Percentiles rank a stretch among this genome's conserved stretches.
phyloP scores from a whole-genome alignment of 2,329 filamentous ascomycete species.

The Hymenotorrendiella dingleyae region DNA sequence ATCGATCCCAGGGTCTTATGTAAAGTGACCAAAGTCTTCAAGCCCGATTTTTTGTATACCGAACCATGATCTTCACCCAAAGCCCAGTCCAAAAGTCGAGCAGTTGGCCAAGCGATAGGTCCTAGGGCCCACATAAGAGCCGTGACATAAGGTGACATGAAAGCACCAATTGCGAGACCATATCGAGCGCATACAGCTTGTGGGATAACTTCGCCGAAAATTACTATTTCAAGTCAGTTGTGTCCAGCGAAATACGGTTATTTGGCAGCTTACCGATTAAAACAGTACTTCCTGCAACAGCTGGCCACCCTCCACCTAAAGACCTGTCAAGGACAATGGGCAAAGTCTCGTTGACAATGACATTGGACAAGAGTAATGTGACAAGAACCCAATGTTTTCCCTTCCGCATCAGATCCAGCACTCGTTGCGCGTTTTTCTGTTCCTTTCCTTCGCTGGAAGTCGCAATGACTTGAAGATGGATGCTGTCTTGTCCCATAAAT shows the following conservation, averaged over 20 bases:
- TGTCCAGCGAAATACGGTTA: not conserved
- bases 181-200: constrained; percentile 96
- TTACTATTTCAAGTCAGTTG: constrained; percentile 54
- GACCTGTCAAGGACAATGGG: constrained; percentile 93
- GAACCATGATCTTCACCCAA: constrained; percentile 94
- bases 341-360: constrained; percentile 95
- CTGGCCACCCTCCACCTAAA: constrained; percentile 88
- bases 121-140: constrained; percentile 87
- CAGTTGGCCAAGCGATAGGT: constrained; percentile 88
- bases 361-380: constrained; percentile 87
- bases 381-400: constrained; percentile 99
- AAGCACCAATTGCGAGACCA: constrained; percentile 88
- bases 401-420: constrained; percentile 71
- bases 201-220: constrained; percentile 94
- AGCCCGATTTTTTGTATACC: constrained; percentile 93
- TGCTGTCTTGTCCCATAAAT: constrained; percentile 67
- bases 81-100: constrained; percentile 88
- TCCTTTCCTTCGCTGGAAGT: constrained; percentile 81
- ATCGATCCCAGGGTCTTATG: constrained; percentile 87
- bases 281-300: constrained; percentile 86
- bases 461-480: constrained; percentile 92
- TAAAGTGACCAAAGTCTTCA: constrained; percentile 92
- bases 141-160: constrained; percentile 84
- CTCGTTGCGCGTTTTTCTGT: constrained; percentile 75
- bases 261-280: constrained; percentile 75